Conservation (phyloP, 768 basidiomycete genomes). For the Lenzites betulinus region DNA sequence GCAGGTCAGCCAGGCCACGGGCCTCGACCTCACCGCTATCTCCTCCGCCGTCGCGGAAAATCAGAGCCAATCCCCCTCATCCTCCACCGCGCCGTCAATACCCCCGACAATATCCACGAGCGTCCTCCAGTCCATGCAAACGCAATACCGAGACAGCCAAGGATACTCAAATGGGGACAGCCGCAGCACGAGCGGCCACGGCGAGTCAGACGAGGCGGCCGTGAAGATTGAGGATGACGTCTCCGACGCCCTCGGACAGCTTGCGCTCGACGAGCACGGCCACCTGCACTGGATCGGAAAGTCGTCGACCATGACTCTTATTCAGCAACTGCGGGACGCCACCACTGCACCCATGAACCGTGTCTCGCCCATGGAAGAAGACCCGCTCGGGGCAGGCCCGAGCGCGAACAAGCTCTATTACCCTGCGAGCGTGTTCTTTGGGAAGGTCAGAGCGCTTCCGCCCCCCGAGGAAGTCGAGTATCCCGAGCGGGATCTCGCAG, state of each 20-base stretch:
- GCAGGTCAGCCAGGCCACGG: conserved; percentile 62
- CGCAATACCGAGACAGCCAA: conserved; percentile 22
- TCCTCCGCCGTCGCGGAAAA: conserved; percentile 14
- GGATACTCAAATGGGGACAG: conserved; percentile 13
- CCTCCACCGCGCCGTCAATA: conserved; percentile 4
- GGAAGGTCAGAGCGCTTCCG: conserved; percentile 81
- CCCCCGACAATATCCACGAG: conserved; percentile 19
- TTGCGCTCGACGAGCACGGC: conserved; percentile 86
- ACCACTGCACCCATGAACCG: conserved; percentile 75
- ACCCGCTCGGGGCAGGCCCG: conserved; percentile 75
- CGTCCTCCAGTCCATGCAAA: conserved; percentile 27
- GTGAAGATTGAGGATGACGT: conserved; percentile 74
- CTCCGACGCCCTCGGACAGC: conserved; percentile 82
- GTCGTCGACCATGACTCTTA: conserved; percentile 89
- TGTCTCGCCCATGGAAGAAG: conserved; percentile 83
- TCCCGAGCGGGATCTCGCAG: conserved; percentile 80
- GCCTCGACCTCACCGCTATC: conserved; percentile 31
- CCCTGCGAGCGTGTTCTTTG: conserved; percentile 85
- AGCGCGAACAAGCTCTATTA: conserved; percentile 87
- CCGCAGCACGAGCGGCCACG: conserved; percentile 29
- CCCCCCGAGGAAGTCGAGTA: conserved; percentile 86
- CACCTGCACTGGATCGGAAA: conserved; percentile 93
- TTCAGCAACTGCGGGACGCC: conserved; percentile 81
- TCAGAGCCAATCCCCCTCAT: conserved; percentile 9
- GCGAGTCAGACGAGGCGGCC: conserved; percentile 39